Evolutionary conservation across 208 protist genomes (phyloP), one percentile per base, ranked within the genome.

Genomic region (Trypanosoma brucei): DNA sequence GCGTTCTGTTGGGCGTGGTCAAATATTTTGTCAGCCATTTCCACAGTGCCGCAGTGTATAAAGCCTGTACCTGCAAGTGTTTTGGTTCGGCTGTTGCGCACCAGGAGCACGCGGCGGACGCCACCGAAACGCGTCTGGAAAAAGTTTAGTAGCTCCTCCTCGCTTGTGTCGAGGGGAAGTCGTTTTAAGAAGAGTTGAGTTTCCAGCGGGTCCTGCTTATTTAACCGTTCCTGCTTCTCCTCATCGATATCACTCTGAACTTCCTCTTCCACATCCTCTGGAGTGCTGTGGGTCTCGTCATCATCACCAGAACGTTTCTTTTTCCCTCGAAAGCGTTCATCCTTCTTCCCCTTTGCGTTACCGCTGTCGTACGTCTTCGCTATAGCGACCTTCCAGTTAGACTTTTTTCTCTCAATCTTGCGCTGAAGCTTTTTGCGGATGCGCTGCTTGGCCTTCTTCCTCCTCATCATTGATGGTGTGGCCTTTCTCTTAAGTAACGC

Each of bases 171-270:
- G n/a, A 93, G 72, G 1, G 90, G 90, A 30, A 95, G 67, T 45
- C 78, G 70, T 72, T 91, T 92, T 4, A 95, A 69, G 65, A 95
- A 95, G 37, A 95, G 79, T 74, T 95, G 90, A 5, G 90, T 95
- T 33, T 89, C 76, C 3, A 95, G 71, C 35, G 90, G 90, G 62
- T 95, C 81, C 31, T 78, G 75, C 70, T 86, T 53, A 68, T 95
- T 95, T 70, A 95, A 55, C 42, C 86, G 86, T 60, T 91, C 75
- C 78, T 93, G 76, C 69, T 88, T 86, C 61, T 93, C 86, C 73
- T 95, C 90, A 55, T 95, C 90, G 33, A 95, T 83, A 50, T 95
- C 90, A 55, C 85, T 92, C 70, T 95, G 86, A 62, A 95, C 86
- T 74, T 95, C 88, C 38, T 51, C 58, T 1, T 60, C 55, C 3